Base-by-base conservation (phyloP, 305 asterid genomes). In the Caryopteris hybrid region DNA sequence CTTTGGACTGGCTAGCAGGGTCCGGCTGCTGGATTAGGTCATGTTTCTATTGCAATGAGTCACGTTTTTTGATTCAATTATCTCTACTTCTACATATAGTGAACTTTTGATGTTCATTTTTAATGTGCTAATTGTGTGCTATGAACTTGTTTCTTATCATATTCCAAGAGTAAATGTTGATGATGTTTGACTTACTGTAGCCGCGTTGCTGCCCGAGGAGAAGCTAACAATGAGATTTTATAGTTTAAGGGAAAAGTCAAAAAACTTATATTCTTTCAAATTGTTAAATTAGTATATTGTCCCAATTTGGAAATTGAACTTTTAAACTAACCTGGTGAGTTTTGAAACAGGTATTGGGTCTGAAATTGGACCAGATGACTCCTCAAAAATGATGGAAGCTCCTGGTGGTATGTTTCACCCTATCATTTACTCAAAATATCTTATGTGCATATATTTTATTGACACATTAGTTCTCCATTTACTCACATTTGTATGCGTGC, bases 381-480 rank as follows among this genome's bases (percentile, higher is more conserved):
- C 99, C 91, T 76, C 98, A 88, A 76, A 87, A 98, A 68, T 98
- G 99, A 62, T 94, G 99, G 99, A 94, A 94, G 88, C 99, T 94
- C 78, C 90, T 94, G 36, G 99, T 94, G 87, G 99, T 91, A 73
- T 69, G 95, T 78, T 50, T 27, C 42, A 6, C 52, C 25, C 66
- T 53, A 25, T 52, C 33, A 4, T 41, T 55, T 27, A n/a, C n/a
- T n/a, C n/a, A n/a, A n/a, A n/a, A n/a, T n/a, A n/a, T n/a, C n/a
- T n/a, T n/a, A n/a, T n/a, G n/a, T n/a, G n/a, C n/a, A n/a, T n/a
- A n/a, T n/a, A n/a, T n/a, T n/a, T n/a, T n/a, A n/a, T n/a, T n/a
- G n/a, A n/a, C n/a, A n/a, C n/a, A n/a, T n/a, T n/a, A n/a, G n/a
- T n/a, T n/a, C n/a, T n/a, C n/a, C n/a, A n/a, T n/a, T n/a, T n/a